Conservation (phyloP, 345 rosid genomes). For the Gossypium turneri region DNA sequence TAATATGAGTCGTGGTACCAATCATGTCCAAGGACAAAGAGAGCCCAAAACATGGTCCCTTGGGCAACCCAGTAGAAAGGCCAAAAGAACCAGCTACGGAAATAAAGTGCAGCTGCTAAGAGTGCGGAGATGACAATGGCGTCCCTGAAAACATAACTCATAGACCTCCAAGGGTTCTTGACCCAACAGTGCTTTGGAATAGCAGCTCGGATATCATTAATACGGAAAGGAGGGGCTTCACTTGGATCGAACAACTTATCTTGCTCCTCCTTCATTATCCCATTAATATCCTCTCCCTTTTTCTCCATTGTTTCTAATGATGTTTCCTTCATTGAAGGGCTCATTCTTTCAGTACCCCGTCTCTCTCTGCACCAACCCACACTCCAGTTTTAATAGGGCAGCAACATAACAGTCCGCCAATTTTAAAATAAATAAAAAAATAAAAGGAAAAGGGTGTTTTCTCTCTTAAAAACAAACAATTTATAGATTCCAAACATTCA, state of each 20-base stretch:
- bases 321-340: constrained; percentile 4
- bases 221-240: constrained; percentile 58
- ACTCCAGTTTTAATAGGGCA: neutral
- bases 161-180: constrained; percentile 59
- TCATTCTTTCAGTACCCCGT: neutral
- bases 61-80: constrained; percentile 72
- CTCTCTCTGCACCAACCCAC: neutral
- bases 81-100: constrained; percentile 53
- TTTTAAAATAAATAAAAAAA: neutral
- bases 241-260: constrained; percentile 54
- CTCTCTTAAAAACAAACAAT: neutral
- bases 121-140: constrained; percentile 41
- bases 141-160: constrained; percentile 70
- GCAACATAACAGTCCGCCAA: neutral
- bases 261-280: constrained; percentile 22
- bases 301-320: constrained; percentile 5
- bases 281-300: neutral
- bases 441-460: neutral
- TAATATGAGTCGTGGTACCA: constrained; percentile 27
- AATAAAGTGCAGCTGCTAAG: constrained; percentile 39
- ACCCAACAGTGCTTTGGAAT: constrained; percentile 78
- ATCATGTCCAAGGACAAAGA: constrained; percentile 89
- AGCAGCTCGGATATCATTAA: constrained; percentile 65
- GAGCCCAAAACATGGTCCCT: constrained; percentile 88
- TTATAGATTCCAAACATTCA: neutral